These are phyloP conservation scores for Truncatella angustata DNA, from an alignment of 2,329 filamentous ascomycete genomes.

Conservation along the genomic window DNA sequence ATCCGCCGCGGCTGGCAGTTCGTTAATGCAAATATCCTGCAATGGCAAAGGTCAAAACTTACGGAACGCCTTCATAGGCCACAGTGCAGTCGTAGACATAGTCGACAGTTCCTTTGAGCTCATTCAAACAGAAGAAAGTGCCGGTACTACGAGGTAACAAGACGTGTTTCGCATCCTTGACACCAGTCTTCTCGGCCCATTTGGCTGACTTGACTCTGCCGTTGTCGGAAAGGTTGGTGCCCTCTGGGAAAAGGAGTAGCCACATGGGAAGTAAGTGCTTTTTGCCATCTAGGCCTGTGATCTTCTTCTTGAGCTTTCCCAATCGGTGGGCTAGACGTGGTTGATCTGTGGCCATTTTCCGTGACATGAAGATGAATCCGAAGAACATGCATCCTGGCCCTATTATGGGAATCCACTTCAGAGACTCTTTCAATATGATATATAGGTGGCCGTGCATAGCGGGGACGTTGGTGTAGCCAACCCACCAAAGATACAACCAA, in stretches of 20 bases:
- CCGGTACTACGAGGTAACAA: constrained; percentile 80
- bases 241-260: constrained; percentile 84
- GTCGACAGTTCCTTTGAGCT: constrained; percentile 71
- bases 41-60: constrained; percentile 40
- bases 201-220: constrained; percentile 67
- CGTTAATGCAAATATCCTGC: constrained; percentile 8
- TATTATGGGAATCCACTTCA: constrained; percentile 77
- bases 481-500: constrained; percentile 93
- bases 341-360: constrained; percentile 81
- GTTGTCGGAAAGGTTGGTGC: constrained; percentile 74
- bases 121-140: constrained; percentile 73
- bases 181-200: constrained; percentile 75
- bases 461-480: constrained; percentile 74
- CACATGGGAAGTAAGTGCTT: constrained; percentile 76
- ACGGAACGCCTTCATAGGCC: constrained; percentile 91
- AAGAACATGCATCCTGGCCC: constrained; percentile 83
- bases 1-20: constrained; percentile 64
- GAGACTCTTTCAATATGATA: constrained; percentile 85
- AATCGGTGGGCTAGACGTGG: constrained; percentile 73
- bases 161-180: constrained; percentile 70
- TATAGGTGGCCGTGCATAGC: constrained; percentile 83
- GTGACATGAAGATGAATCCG: constrained; percentile 88
- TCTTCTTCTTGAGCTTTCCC: constrained; percentile 61
- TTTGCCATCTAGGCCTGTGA: constrained; percentile 51
- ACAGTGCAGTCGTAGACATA: constrained; percentile 93